Conservation (phyloP, 495 filamentous ascomycete genomes). For the Aeminium ludgeri region DNA sequence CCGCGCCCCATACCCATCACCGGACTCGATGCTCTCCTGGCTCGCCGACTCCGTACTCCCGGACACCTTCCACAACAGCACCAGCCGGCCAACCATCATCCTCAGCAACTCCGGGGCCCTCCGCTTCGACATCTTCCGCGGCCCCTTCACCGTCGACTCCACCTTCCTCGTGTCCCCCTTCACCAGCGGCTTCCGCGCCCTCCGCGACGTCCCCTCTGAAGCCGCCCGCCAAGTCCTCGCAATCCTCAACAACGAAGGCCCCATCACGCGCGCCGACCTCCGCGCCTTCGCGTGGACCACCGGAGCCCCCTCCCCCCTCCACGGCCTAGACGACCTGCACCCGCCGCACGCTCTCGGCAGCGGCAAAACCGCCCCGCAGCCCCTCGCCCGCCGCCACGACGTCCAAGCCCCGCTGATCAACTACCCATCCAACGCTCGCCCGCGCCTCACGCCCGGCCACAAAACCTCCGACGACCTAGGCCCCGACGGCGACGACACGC, state of each 20-base stretch:
- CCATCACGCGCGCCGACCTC: constrained; percentile 31
- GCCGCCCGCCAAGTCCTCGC: constrained; percentile 52
- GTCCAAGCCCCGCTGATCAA: no score
- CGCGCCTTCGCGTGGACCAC: no score
- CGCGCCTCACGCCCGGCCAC: constrained; percentile 77
- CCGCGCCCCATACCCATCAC: constrained; percentile 49
- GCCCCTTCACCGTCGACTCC: constrained; percentile 70
- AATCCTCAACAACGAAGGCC: constrained; percentile 55
- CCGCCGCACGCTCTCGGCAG: no score
- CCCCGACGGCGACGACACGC: constrained; percentile 75
- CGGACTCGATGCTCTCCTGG: constrained; percentile 64
- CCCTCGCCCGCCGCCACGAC: no score
- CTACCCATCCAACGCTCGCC: no score
- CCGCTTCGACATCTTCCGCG: constrained; percentile 89
- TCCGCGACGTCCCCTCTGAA: constrained; percentile 62
- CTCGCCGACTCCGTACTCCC: constrained; percentile 60
- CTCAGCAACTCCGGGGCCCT: constrained; percentile 80
- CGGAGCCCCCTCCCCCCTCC: no score
- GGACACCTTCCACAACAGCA: constrained; percentile 22
- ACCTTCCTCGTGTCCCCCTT: constrained; percentile 82
- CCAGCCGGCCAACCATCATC: constrained; percentile 40
- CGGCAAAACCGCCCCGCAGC: no score
- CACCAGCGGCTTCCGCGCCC: constrained; percentile 56
- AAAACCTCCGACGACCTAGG: constrained; percentile 77
- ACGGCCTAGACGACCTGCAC: no score